Conservation (phyloP, 331 rosid genomes). For the Telfairia occidentalis region DNA sequence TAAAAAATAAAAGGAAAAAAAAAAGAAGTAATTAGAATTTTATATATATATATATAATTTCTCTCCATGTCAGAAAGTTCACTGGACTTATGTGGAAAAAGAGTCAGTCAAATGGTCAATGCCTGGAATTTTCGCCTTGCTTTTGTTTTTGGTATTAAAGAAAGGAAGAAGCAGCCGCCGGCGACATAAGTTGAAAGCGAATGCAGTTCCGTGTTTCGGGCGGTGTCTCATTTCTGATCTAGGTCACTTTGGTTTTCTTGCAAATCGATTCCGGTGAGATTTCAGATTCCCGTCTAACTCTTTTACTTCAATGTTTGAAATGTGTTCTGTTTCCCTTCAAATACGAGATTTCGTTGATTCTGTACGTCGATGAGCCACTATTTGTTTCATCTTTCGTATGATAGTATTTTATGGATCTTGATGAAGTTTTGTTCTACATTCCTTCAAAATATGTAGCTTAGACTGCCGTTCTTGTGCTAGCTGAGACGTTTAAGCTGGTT, state of each 20-base stretch:
- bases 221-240: neutral
- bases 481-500: neutral
- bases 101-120: neutral
- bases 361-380: neutral
- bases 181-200: neutral
- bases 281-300: neutral
- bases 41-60: no score
- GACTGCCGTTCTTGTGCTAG: neutral
- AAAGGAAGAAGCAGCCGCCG: neutral
- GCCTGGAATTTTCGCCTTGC: neutral
- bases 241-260: neutral
- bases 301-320: neutral
- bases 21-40: no score
- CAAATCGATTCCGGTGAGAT: neutral
- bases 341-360: neutral
- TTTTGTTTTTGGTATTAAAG: neutral
- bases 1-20: no score
- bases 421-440: neutral
- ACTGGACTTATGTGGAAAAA: no score
- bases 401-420: neutral
- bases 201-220: neutral
- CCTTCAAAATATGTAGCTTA: neutral
- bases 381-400: neutral
- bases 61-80: no score
- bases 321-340: neutral